Evolutionary conservation across 768 basidiomycete species (phyloP), one percentile per base, ranked within the genome.

Genomic region (Hericium rajendrae): DNA sequence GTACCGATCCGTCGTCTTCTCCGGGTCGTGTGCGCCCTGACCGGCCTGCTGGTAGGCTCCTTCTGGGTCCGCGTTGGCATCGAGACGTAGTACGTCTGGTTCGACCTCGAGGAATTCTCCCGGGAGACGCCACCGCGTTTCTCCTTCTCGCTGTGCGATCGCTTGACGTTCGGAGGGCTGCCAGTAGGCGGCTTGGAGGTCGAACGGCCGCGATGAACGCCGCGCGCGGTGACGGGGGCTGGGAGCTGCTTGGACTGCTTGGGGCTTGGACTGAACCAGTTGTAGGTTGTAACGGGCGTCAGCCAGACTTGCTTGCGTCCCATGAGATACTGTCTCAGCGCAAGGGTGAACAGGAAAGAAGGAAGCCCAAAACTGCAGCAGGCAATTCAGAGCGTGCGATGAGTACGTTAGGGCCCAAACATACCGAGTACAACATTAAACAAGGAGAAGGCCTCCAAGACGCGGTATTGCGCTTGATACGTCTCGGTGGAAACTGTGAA

Each of bases 391-490:
- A 58, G 53, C 22, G 10, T 24, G 11, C 16, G n/a, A 11, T 5
- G 49, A 20, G 6, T 11, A 11, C 9, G 26, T 22, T 26, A 32
- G 15, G 15, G 22, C 49, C 22, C 6, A 6, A 41, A 74, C 85
- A 58, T 69, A 85, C 89, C 72, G 4, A 92, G 76, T 46, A 78
- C 75, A 52, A 85, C 82, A 64, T 91, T 91, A 69, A 92, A 82
- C 56, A 91, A 71, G 6, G 90, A 82, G 70, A 91, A 91, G 16
- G 85, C 81, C 69, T 84, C 87, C 58, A 92, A 74, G 18, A 91
- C 89, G 28, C 84, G 82, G 68, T 91, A 91, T 75, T 91, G 90
- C n/a, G 89, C 88, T 62, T 90, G 90, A 68, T 86, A 92, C 59
- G 87, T 87, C 64, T 89, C 86, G 22, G 88, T 91, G 56, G 87